Percentiles rank a stretch among this genome's conserved stretches.
Conservation (phyloP, 148 eudicot species). For the Vaccinium corymbosum region DNA sequence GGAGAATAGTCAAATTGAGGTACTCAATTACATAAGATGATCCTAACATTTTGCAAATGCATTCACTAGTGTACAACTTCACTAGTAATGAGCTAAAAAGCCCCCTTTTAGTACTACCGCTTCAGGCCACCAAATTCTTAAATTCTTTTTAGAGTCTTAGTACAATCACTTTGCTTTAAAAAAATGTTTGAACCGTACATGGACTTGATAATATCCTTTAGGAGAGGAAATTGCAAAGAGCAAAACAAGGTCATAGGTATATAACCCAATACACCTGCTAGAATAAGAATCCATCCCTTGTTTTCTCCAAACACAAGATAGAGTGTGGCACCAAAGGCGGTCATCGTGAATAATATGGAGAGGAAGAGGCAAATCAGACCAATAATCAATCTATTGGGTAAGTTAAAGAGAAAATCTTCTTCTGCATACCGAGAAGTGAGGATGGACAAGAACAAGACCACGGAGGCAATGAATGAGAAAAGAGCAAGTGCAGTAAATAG, state of each 20-base stretch:
- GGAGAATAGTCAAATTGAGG: too few relatives aligned
- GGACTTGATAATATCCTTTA: neutral
- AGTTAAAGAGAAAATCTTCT: neutral
- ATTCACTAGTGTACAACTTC: too few relatives aligned
- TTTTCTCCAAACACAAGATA: neutral
- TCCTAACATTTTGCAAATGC: too few relatives aligned
- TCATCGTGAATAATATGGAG: neutral
- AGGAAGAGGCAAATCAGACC: neutral
- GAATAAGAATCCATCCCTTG: neutral
- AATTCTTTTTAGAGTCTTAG: neutral
- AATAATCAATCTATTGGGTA: neutral
- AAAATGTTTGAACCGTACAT: neutral
- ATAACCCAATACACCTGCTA: neutral
- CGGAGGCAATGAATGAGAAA: neutral
- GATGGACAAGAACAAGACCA: neutral
- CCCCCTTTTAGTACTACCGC: neutral
- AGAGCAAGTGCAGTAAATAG: neutral
- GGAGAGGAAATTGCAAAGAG: neutral
- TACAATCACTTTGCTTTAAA: neutral
- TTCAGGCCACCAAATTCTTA: neutral
- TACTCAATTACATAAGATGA: too few relatives aligned
- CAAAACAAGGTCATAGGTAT: neutral
- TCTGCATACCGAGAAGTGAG: neutral
- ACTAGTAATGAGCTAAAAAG: too few relatives aligned
- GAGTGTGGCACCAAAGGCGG: neutral